A percentile compares a stretch with the other conserved stretches of the same genome.
These are phyloP conservation scores for Suillus bovinus DNA, from an alignment of 768 basidiomycete genomes.

Conservation along the genomic window DNA sequence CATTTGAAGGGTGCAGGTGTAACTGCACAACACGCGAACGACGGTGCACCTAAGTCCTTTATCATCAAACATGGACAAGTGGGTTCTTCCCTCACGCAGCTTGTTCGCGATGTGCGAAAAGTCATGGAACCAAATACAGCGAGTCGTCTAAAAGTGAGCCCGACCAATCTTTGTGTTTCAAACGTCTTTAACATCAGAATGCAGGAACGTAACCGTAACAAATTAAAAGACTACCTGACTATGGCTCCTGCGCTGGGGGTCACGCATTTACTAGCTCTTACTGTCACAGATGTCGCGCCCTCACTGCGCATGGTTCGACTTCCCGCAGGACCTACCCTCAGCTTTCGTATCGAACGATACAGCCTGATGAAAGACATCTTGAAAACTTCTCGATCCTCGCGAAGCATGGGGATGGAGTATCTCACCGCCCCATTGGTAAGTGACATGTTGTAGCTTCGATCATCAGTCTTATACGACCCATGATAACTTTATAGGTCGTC, in stretches of 20 bases:
- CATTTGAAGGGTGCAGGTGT: conserved; percentile 65
- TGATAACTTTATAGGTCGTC: conserved; percentile 63
- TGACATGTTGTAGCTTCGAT: conserved; percentile 11
- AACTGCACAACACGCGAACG: conserved; percentile 30
- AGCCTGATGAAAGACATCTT: conserved; percentile 86
- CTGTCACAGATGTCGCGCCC: conserved; percentile 81
- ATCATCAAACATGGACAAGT: conserved; percentile 96
- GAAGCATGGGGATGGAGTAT: conserved; percentile 85
- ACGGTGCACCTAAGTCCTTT: conserved; percentile 80
- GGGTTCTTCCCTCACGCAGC: conserved; percentile 80
- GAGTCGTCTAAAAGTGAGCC: conserved; percentile 73
- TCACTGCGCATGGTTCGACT: conserved; percentile 85
- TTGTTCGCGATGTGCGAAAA: conserved; percentile 90
- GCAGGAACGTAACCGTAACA: conserved; percentile 89
- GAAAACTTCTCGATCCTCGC: conserved; percentile 61
- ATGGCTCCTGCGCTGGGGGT: conserved; percentile 91
- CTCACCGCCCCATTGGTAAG: conserved; percentile 88
- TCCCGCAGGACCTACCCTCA: conserved; percentile 90
- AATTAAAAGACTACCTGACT: conserved; percentile 90
- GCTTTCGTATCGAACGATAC: conserved; percentile 90
- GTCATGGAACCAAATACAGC: conserved; percentile 99
- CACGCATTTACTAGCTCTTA: conserved; percentile 91
- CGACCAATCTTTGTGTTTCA: conserved; percentile 1
- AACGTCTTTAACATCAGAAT: conserved; percentile 14
- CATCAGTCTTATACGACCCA: conserved; percentile 1